Base-by-base conservation (phyloP, 805 yeast species). In the Lipomyces kockii region DNA sequence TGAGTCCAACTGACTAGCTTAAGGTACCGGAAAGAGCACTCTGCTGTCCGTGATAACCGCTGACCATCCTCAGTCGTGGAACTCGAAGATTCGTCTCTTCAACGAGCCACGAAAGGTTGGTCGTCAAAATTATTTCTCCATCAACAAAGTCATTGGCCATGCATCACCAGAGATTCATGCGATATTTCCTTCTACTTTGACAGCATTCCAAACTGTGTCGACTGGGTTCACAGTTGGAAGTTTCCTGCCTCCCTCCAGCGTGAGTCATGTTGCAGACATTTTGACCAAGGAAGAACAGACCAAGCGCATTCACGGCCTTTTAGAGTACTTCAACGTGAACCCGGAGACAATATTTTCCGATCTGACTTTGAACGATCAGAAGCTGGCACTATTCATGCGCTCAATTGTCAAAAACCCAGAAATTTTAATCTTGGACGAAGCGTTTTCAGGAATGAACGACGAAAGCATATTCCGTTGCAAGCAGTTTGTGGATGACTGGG, bases 11-110 rank as follows among this genome's bases (percentile, higher is more conserved):
- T 49, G 20, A 25, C 57, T 22, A 20, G 1, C 22, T 1, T 4
- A 20, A 68, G 71, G 71, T 6, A 59, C 96, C 0, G 99, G 99
- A 0, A 94, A 94, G 77, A 90, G 97, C 1, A 95, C 99, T 0
- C 79, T 94, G 29, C 78, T 95, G 17, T 86, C 98, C 1, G 77
- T 95, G 58, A 82, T 94, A 35, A 92, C 97, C 0, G 92, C 97
- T 3, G 99, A 94, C 74, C 99, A 94, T 76, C 99, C 99, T 0
- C 97, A 94, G 78, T 88, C 97, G 1, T 94, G 98, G 98, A 88
- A 86, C 72, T 83, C 86, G 4, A 85, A 84, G 27, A 83, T 95
- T 27, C 78, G 80, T 7, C 80, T 92, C 58, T 83, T 89, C 72
- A 92, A 92, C 0, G 83, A 83, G 39, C 84, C 87, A 8, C 83